Percentiles rank a stretch among this genome's conserved stretches.
Conservation (phyloP, 164 flowering plant genomes). For the Aristolochia fimbriata region DNA sequence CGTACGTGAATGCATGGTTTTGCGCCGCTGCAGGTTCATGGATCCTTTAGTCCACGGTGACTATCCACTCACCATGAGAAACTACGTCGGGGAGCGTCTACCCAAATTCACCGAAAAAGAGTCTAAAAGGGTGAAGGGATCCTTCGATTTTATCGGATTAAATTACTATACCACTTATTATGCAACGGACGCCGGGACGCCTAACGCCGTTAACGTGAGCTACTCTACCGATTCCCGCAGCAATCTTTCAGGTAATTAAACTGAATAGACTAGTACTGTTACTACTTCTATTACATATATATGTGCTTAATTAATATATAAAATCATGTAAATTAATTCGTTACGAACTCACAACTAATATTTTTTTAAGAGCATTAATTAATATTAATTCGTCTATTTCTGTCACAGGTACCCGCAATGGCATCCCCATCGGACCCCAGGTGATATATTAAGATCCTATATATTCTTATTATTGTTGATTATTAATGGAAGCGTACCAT, state of each 20-base stretch:
- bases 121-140: constrained; percentile 21
- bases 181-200: constrained; percentile 12
- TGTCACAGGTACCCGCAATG: not conserved
- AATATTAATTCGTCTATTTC: not conserved
- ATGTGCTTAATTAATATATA: no score
- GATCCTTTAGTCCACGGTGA: constrained; percentile 40
- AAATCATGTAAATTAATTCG: no score
- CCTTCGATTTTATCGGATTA: constrained; percentile 29
- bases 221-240: constrained; percentile 13
- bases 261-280: not conserved
- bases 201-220: constrained; percentile 6
- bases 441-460: constrained; percentile 1
- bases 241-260: constrained; percentile 14
- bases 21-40: constrained; percentile 41
- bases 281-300: no score
- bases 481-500: no score
- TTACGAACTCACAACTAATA: no score
- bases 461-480: no score
- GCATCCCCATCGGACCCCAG: constrained; percentile 4
- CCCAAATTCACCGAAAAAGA: constrained; percentile 41
- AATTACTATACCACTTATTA: constrained; percentile 37
- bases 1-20: no score
- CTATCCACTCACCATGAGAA: constrained; percentile 40
- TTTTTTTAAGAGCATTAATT: not conserved
- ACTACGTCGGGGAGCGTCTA: constrained; percentile 26